phyloP scores from a whole-genome alignment of 768 basidiomycete genomes.

The Termitomyces sp. region DNA sequence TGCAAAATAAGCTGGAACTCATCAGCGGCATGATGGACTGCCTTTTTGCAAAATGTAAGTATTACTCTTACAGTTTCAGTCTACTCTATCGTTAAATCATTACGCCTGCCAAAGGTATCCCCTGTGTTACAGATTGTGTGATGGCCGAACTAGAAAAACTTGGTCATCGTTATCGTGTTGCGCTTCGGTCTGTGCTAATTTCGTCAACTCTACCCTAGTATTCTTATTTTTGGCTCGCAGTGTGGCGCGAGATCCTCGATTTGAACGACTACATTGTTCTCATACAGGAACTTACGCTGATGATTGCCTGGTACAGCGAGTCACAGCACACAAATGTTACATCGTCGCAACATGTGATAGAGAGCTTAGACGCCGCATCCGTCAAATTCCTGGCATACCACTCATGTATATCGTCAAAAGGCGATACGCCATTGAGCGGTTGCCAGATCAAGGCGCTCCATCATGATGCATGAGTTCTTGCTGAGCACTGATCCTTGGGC shows the following conservation, averaged over 20 bases:
- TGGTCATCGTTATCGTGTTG: conserved; percentile 92
- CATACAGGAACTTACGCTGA: conserved; percentile 98
- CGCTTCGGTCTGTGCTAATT: conserved; percentile 66
- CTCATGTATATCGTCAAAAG: conserved; percentile 96
- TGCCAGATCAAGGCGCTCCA: conserved; percentile 94
- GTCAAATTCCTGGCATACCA: conserved; percentile 90
- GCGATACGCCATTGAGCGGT: conserved; percentile 89
- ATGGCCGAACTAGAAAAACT: conserved; percentile 98
- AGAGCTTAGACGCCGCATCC: conserved; percentile 86
- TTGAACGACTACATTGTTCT: conserved; percentile 89
- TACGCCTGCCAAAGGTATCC: conserved; percentile 67
- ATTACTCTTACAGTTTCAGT: background rate
- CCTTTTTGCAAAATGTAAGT: conserved; percentile 90
- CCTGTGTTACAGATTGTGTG: conserved; percentile 98
- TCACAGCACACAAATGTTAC: conserved; percentile 93
- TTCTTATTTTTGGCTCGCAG: conserved; percentile 38
- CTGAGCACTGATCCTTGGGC: background rate
- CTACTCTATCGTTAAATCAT: background rate
- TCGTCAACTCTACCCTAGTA: background rate
- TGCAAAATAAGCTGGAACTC: conserved; percentile 97
- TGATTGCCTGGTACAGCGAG: conserved; percentile 96
- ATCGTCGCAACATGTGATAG: conserved; percentile 98
- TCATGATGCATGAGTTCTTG: conserved; percentile 26
- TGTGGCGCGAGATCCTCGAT: conserved; percentile 94
- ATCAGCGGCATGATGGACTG: conserved; percentile 99